Evolutionary conservation across 176 grass and related monocot species (phyloP).

Genomic region (Oryza glaberrima): DNA sequence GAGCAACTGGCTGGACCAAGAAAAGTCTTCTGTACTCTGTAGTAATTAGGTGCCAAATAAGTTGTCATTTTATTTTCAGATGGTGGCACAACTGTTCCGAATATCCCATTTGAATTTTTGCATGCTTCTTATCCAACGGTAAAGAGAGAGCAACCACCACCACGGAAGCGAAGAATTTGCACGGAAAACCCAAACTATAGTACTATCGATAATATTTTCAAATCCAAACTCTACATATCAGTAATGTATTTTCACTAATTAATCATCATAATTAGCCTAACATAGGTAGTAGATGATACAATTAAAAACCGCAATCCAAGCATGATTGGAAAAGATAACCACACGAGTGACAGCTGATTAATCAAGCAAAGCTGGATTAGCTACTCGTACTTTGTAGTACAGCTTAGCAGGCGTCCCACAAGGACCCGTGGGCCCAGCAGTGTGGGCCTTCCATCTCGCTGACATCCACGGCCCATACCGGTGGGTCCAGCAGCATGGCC

Average conservation of each 20-base stretch:
- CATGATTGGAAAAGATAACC: not conserved
- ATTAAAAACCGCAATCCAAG: slow-evolving; percentile 12
- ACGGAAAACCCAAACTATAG: not conserved
- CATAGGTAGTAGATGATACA: not conserved
- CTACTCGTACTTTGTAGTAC: not conserved
- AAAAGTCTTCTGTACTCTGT: too few species aligned
- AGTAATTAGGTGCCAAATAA: too few species aligned
- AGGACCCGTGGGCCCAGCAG: slow-evolving; percentile 52
- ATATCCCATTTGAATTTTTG: not conserved
- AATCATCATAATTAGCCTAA: slow-evolving; percentile 10
- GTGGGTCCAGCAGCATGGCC: slow-evolving; percentile 73
- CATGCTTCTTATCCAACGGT: not conserved
- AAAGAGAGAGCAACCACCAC: not conserved
- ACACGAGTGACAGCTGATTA: not conserved
- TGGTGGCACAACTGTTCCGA: not conserved
- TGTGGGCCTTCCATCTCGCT: slow-evolving; percentile 35
- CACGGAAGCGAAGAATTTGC: not conserved
- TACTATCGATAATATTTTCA: not conserved
- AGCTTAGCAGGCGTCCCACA: slow-evolving; percentile 65
- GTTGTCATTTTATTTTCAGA: not conserved
- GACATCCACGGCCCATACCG: slow-evolving; percentile 46
- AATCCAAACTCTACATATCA: slow-evolving; percentile 3
- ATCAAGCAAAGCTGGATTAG: not conserved
- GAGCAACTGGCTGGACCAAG: too few species aligned
- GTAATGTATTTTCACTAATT: not conserved